Evolutionary conservation across 1,139 yeast species (phyloP), one percentile per base, ranked within the genome.

Genomic region (Geotrichum europaeum): DNA sequence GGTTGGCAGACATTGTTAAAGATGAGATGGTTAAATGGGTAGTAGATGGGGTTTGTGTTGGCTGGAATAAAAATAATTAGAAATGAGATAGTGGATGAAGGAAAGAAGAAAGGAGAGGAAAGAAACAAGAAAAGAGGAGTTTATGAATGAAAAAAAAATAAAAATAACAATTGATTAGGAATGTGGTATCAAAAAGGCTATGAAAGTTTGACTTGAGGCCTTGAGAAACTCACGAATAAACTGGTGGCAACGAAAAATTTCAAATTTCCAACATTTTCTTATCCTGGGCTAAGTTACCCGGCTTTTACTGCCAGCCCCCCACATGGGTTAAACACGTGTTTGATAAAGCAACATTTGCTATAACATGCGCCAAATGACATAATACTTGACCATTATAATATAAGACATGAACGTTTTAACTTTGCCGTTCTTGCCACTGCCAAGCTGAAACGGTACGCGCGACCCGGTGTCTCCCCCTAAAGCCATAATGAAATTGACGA

Each of bases 1-100:
- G 83, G 71, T 87, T 81, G 68, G 85, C 77, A 68, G 87, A 82
- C 87, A 84, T 83, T 63, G 45, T 72, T 62, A 15, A 77, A 66
- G 75, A 56, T 32, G 18, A 36, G 43, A 40, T 40, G 47, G 47
- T 40, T 40, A n/a, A 40, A 15, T 22, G 24, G 49, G 47, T 24
- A 28, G 36, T 24, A 28, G 36, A 18, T 56, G 55, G 45, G 56
- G 56, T 45, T 45, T 36, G 22, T 45, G 30, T 32, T 15, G 53
- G 47, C 22, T 55, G 18, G 47, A 34, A 24, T 7, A 50, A 50
- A 25, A 24, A 50, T 28, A 24, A 50, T 24, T 18, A 13, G 15
- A 18, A 12, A 28, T 12, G 53, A 25, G n/a, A 22, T 4, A 9
- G 5, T 28, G n/a, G 20, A n/a, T 4, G 28, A 5, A 6, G n/a